Evolutionary conservation across 306 rosid genomes (phyloP), one percentile per base, ranked within the genome.

Genomic region (Fragaria vesca): DNA sequence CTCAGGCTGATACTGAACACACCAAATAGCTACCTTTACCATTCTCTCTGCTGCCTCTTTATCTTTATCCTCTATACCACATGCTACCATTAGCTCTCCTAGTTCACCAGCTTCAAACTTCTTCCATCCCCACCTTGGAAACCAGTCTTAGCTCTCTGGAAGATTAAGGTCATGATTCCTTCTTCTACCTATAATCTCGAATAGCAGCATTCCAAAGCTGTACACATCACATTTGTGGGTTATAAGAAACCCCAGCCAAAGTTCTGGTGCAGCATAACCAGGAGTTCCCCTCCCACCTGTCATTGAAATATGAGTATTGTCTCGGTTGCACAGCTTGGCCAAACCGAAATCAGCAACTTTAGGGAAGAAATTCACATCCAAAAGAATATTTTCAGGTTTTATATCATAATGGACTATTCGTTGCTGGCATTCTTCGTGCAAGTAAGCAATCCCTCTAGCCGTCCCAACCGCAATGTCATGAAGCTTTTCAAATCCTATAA

Each of bases 301-400:
- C 83, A 89, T 78, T 3, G 71, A 20, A 0, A 86, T 47, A 26
- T 81, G 87, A 61, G 86, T 84, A 28, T 73, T 81, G 28, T 86
- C 87, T 69, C 84, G 9, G 11, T 81, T 80, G 26, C 77, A 78
- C 11, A 82, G 86, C 78, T 85, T 84, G 36, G 90, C 90, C 73
- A 89, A 85, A 45, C 90, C 87, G 7, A 86, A 86, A 79, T 89
- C 92, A 42, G 83, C 89, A 8, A 89, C 92, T 69, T 84, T 84
- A 0, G 63, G 72, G 50, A 46, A 0, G 7, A 63, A 66, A 34
- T 62, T 75, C 51, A 20, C 45, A 30, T 86, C 90, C 42, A 86
- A 75, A 6, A 89, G 83, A 73, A 87, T 78, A 26, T 87, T 89
- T 66, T 51, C 91, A 2, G 91, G 93, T 18, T 89, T 89, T 36